Base-by-base conservation (phyloP, 352 stramenopile species). In the Phytophthora ohioensis region DNA sequence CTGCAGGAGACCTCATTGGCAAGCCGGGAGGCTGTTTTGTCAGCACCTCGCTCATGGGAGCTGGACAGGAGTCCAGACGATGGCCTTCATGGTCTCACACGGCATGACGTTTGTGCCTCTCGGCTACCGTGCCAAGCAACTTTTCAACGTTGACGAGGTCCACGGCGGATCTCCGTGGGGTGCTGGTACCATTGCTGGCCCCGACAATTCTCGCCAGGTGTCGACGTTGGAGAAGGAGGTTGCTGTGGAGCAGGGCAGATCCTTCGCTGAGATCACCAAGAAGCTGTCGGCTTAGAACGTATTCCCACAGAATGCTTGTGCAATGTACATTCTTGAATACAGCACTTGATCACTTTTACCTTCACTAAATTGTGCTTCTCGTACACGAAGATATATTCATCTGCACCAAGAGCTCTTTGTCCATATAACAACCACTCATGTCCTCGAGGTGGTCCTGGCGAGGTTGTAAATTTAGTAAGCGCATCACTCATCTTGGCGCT, bases 121-220 rank as follows among this genome's bases (percentile, higher is more conserved):
- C 13, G 62, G 62, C n/a, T 69, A 41, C 62, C 62, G 62, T 31
- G 35, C 62, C 5, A 55, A 55, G 35, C 17, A 64, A 15, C 30
- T 69, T 5, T 57, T 64, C 45, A 57, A 62, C n/a, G 45, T 64
- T 3, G 62, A 64, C 5, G 62, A 69, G 30, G 36, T 69, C 1
- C 62, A 69, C 36, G 62, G 53, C n/a, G 62, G 62, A 5, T 63
- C 42, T 58, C 62, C 53, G 31, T 69, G 62, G 62, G 62, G 62
- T 9, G 62, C 53, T 1, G 62, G 53, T 11, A 41, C 53, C 30
- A 58, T 64, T 42, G 43, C 62, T 3, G 45, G 36, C 10, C 43
- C 42, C 6, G 51, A 64, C 34, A 57, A 54, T 17, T 61, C 46
- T 32, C 62, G 53, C 12, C 62, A 69, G 36, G 34, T 51, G 43